phyloP scores from a whole-genome alignment of 1,284 basidiomycete genomes.

The Sporisorium reilianum region DNA sequence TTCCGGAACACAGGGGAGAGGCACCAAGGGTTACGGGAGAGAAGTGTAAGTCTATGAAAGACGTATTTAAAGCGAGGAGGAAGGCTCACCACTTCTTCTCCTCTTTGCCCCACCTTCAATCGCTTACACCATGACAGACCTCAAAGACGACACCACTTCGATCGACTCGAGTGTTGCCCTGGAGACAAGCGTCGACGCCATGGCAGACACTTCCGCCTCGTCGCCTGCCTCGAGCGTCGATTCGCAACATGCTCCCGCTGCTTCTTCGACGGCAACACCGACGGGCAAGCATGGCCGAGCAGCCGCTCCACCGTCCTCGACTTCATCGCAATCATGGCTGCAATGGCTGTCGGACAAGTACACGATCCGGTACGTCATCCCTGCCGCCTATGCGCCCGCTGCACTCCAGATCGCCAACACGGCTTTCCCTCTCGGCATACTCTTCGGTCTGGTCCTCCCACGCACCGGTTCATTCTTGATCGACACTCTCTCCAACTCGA shows the following conservation, averaged over 20 bases:
- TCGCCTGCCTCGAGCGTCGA: constrained; percentile 20
- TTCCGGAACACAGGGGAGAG: too few species aligned
- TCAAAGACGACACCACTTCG: not conserved
- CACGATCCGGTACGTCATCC: constrained; percentile 43
- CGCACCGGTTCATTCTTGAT: constrained; percentile 16
- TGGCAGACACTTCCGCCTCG: not conserved
- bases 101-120: not conserved
- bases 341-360: constrained; percentile 34
- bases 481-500: not conserved
- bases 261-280: not conserved
- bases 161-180: not conserved
- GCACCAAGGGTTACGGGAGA: not conserved
- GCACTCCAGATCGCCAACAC: constrained; percentile 47
- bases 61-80: constrained; percentile 1
- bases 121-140: constrained; percentile 11
- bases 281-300: constrained; percentile 11
- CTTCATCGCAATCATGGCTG: constrained; percentile 11
- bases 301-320: not conserved
- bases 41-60: not conserved
- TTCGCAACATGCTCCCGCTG: not conserved
- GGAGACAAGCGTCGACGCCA: not conserved
- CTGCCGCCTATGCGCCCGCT: constrained; percentile 48
- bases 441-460: constrained; percentile 48
- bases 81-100: not conserved
- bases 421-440: constrained; percentile 50